Base-by-base conservation (phyloP, 441 rosid genomes). In the Croton laevigatus region DNA sequence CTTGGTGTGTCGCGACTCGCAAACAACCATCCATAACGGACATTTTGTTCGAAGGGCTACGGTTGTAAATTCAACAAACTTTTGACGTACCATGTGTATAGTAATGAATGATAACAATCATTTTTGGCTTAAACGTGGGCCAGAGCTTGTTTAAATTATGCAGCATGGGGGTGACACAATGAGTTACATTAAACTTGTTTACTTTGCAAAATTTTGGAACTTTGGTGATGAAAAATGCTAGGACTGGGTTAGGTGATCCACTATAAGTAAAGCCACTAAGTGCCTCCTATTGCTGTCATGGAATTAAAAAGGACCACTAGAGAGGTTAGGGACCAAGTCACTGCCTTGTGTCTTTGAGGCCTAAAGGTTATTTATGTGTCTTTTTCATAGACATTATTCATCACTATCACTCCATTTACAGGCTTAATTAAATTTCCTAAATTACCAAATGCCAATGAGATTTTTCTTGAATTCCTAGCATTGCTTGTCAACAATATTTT, bases 291-390 rank as follows among this genome's bases (percentile, higher is more conserved):
- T 59, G 38, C 45, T 2, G 55, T 68, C 45, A 27, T 45, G 36
- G 45, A 62, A 20, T 62, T 11, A 36, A 52, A 20, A 62, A 62
- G 23, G 52, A 44, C 65, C 42, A n/a, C 57, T 59, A 45, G 45
- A 46, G 34, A 44, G 72, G 9, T 27, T 58, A 19, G 20, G 20
- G 54, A 42, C 2, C 17, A 22, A 42, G n/a, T 68, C 13, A 53
- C 38, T 44, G 40, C 71, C 14, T 58, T 68, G 51, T 57, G 44
- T 6, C 44, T 9, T 40, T 6, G 22, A 40, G 71, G 53, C 52
- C 3, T 19, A 27, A 11, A 5, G 20, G 17, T 17, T 6, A 9
- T 27, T 6, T 44, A 14, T 14, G 27, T 23, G 17, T 14, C 19
- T 27, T 5, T n/a, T 19, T 20, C 11, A 6, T 9, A 63, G 38